These are phyloP conservation scores for Debaryomyces tyrocola DNA, from an alignment of 805 yeast genomes.

Conservation along the genomic window DNA sequence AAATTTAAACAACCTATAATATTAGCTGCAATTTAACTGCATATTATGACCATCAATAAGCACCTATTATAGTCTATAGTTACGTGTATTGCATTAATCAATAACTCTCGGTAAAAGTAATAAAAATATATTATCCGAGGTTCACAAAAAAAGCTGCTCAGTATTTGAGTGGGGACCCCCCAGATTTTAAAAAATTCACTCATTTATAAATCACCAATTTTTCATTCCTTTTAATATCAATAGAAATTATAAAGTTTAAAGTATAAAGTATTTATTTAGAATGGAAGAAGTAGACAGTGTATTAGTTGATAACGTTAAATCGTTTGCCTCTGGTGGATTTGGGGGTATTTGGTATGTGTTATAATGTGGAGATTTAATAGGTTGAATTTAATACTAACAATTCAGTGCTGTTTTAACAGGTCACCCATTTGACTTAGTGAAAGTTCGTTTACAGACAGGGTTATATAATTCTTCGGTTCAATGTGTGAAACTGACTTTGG, in stretches of 20 bases:
- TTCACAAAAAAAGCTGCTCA: neutral
- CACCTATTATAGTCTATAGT: too few relatives aligned
- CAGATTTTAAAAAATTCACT: slow-evolving; percentile 5
- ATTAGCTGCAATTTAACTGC: too few relatives aligned
- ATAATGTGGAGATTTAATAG: neutral
- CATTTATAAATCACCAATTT: neutral
- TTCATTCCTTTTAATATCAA: neutral
- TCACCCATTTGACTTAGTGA: slow-evolving; percentile 92
- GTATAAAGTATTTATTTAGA: slow-evolving; percentile 1
- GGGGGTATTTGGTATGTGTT: slow-evolving; percentile 71
- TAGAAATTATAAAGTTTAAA: neutral
- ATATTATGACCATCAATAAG: too few relatives aligned
- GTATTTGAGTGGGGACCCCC: slow-evolving; percentile 3
- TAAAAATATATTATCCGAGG: slow-evolving; percentile 1
- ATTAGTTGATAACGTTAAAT: slow-evolving; percentile 75
- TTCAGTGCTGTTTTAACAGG: slow-evolving; percentile 86
- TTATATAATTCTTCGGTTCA: slow-evolving; percentile 60
- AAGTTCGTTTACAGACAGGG: slow-evolving; percentile 89
- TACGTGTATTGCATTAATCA: too few relatives aligned
- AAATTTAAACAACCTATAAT: too few relatives aligned
- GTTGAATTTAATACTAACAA: slow-evolving; percentile 9
- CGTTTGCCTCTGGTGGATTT: slow-evolving; percentile 90
- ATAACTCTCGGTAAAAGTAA: too few relatives aligned
- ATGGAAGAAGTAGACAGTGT: slow-evolving; percentile 49
- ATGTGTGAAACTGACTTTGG: slow-evolving; percentile 69